Conservation (phyloP, 257 asterid species). For the Salvia splendens region DNA sequence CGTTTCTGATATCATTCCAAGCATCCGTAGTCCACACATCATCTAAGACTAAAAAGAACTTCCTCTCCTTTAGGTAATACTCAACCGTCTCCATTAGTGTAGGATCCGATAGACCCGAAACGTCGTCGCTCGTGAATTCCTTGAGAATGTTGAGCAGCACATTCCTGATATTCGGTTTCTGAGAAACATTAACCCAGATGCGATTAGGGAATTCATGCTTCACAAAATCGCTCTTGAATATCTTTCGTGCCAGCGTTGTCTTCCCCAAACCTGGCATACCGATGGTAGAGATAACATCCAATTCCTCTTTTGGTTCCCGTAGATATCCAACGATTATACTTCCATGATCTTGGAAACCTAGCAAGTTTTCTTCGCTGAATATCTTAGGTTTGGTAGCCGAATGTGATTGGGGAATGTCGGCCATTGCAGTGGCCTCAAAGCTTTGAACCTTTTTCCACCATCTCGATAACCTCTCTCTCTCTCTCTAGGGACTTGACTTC, state of each 20-base stretch:
- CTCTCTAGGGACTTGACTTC: neutral
- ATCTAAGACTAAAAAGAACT: slow-evolving; percentile 46
- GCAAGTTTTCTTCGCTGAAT: slow-evolving; percentile 24
- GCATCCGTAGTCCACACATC: slow-evolving; percentile 39
- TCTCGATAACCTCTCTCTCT: neutral
- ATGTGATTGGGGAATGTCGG: neutral
- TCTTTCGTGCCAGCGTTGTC: slow-evolving; percentile 27
- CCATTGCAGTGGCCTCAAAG: neutral
- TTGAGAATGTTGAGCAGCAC: slow-evolving; percentile 20
- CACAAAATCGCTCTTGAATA: neutral
- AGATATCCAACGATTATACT: neutral
- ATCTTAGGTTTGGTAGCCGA: neutral
- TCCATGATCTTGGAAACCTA: slow-evolving; percentile 28
- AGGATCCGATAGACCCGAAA: slow-evolving; percentile 5
- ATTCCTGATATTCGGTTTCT: neutral
- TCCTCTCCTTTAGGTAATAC: slow-evolving; percentile 4
- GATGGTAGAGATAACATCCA: slow-evolving; percentile 30
- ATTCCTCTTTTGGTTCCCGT: neutral
- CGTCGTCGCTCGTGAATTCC: slow-evolving; percentile 16
- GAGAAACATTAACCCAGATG: slow-evolving; percentile 14
- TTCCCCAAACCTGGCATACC: slow-evolving; percentile 40
- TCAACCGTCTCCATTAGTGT: neutral
- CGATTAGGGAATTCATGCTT: slow-evolving; percentile 23
- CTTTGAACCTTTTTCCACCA: neutral
- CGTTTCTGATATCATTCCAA: slow-evolving; percentile 34